phyloP scores from a whole-genome alignment of 495 filamentous ascomycete species.

The Aspergillus cavernicola region DNA sequence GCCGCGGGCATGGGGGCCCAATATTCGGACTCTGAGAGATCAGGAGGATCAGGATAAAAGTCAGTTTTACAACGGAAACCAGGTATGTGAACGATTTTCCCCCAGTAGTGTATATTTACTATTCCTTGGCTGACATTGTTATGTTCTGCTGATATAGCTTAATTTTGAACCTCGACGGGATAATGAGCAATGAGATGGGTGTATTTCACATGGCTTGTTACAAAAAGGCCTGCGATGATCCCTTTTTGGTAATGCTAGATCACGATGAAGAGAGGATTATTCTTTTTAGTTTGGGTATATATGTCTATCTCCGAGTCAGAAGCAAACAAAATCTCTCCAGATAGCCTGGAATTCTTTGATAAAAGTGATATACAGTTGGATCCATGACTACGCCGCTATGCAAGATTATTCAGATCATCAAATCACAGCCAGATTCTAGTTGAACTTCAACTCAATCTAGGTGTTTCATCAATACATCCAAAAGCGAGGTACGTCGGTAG shows the following conservation, averaged over 20 bases:
- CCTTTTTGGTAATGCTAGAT: no score
- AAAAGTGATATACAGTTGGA: conserved; percentile 11
- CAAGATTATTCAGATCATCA: conserved; percentile 19
- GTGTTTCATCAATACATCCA: conserved; percentile 4
- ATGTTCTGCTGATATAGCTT: conserved; percentile 41
- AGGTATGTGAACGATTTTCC: conserved; percentile 48
- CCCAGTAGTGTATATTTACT: neutral
- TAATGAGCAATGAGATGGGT: conserved; percentile 38
- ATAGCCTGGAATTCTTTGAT: neutral
- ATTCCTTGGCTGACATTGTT: neutral
- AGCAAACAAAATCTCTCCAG: neutral
- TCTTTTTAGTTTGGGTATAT: conserved; percentile 15
- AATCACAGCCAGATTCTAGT: no score
- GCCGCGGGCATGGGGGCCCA: conserved; percentile 24
- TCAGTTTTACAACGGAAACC: conserved; percentile 87
- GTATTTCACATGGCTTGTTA: no score
- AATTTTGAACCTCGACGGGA: conserved; percentile 71
- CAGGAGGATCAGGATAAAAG: conserved; percentile 49
- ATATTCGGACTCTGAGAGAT: conserved; percentile 57
- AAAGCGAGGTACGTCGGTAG: conserved; percentile 1
- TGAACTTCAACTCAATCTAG: neutral
- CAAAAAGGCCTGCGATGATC: no score
- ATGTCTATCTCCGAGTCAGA: neutral
- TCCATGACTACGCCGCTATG: conserved; percentile 20
- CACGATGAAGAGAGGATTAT: conserved; percentile 20